These are phyloP conservation scores for Albugo laibachii DNA, from an alignment of 352 stramenopile species.

Conservation along the genomic window DNA sequence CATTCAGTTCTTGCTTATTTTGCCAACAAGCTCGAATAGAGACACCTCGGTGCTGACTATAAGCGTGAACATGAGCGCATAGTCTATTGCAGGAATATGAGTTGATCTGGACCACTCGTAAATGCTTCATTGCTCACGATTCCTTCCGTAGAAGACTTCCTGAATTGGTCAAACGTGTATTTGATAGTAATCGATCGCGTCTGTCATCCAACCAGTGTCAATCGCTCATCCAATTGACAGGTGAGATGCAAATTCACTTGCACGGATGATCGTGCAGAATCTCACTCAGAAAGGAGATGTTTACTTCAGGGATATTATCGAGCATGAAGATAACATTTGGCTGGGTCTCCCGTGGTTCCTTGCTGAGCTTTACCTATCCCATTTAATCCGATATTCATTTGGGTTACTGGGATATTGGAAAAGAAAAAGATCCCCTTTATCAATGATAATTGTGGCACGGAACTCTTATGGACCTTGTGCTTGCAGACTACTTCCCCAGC, in stretches of 20 bases:
- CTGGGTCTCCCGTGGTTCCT: conserved; percentile 56
- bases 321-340: conserved; percentile 30
- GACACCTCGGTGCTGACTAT: too few species aligned
- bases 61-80: too few species aligned
- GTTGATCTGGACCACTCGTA: too few species aligned
- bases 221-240: conserved; percentile 18
- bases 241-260: conserved; percentile 23
- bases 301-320: conserved; percentile 25
- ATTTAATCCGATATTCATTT: conserved; percentile 34
- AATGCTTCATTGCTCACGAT: too few species aligned
- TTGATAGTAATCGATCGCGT: not conserved
- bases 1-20: too few species aligned
- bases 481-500: conserved; percentile 35
- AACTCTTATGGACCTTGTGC: conserved; percentile 44
- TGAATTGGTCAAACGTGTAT: too few species aligned
- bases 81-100: too few species aligned
- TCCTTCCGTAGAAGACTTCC: too few species aligned
- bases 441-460: conserved; percentile 64
- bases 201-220: conserved; percentile 17
- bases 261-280: too few species aligned
- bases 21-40: too few species aligned
- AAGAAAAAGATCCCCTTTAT: conserved; percentile 39
- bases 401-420: conserved; percentile 35
- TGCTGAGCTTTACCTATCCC: conserved; percentile 56
- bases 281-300: too few species aligned